Base-by-base conservation (phyloP, 768 basidiomycete genomes). In the Filobasidium wieringae region DNA sequence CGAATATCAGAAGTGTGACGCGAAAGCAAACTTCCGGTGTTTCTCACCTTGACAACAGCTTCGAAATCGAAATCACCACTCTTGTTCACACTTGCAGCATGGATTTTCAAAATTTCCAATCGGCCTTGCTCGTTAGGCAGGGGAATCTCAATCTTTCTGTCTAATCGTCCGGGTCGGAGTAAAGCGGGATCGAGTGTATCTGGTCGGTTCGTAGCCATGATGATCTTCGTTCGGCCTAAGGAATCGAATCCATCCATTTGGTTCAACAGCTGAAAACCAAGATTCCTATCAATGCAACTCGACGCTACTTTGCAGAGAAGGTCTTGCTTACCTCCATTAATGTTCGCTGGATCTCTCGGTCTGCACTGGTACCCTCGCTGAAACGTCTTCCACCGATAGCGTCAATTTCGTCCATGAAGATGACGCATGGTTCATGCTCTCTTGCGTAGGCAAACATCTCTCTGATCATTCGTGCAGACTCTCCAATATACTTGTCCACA, bases 171-270 rank as follows among this genome's bases (percentile, higher is more conserved):
- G 7, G 93, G 93, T 54, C 93, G 87, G 55, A 99, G 80, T 24
- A 99, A 82, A 14, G 93, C 93, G 14, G 95, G 95, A 75, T 97
- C 95, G 32, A 96, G 82, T 1, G 92, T 97, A 73, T 99, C 95
- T 0, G 95, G 95, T 69, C 95, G 80, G 78, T 97, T 99, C 26
- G 95, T 99, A n/a, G 95, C 95, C 89, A 97, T 96, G 73, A 99
- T 99, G 53, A 97, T 81, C 75, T 97, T 97, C 32, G 92, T 96
- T 63, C 79, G 79, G 43, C 95, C 95, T 29, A 99, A 79, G 15
- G 93, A 90, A 75, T 97, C 95, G 77, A 99, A 99, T 24, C 95
- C 95, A 72, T 99, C 95, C 90, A 99, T 95, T 76, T 97, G 93
- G 70, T 97, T 97, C 31, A 99, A 80, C 26, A 99, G 79, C 90